These are phyloP conservation scores for Lagenidium sp. DNA, from an alignment of 352 stramenopile species.

Conservation along the genomic window DNA sequence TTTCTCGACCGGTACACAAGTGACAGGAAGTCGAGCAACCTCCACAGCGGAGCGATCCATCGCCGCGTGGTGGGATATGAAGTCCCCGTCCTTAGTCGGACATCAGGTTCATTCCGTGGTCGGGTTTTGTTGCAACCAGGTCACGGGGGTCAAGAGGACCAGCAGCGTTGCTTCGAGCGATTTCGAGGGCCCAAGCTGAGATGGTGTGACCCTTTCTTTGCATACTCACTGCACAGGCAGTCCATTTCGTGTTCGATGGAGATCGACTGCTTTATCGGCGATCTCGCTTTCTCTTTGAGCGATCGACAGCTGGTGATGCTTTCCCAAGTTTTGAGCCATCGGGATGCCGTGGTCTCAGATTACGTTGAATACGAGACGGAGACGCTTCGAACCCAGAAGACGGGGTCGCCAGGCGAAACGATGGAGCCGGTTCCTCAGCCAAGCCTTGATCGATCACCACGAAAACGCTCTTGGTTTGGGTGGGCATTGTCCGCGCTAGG, in stretches of 20 bases:
- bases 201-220: constrained; percentile 66
- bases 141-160: too few species aligned
- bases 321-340: constrained; percentile 25
- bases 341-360: constrained; percentile 12
- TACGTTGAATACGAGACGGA: too few species aligned
- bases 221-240: constrained; percentile 44
- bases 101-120: constrained; percentile 47
- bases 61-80: constrained; percentile 78
- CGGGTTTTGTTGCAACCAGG: constrained; percentile 40
- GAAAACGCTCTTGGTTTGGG: constrained; percentile 39
- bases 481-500: constrained; percentile 64
- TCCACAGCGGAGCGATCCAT: constrained; percentile 23
- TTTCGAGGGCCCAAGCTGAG: too few species aligned
- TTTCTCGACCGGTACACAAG: constrained; percentile 79
- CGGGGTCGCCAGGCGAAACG: constrained; percentile 9
- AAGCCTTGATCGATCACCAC: too few species aligned
- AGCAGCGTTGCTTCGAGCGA: neutral
- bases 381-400: constrained; percentile 23
- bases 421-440: neutral
- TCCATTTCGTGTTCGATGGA: constrained; percentile 41
- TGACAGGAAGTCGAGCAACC: constrained; percentile 24
- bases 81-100: constrained; percentile 63
- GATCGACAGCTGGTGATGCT: constrained; percentile 79
- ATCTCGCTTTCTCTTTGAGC: constrained; percentile 72
- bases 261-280: constrained; percentile 57